Percentiles rank a stretch among this genome's conserved stretches.
These are phyloP conservation scores for Fusarium buharicum DNA, from an alignment of 2,329 filamentous ascomycete genomes.

Conservation along the genomic window DNA sequence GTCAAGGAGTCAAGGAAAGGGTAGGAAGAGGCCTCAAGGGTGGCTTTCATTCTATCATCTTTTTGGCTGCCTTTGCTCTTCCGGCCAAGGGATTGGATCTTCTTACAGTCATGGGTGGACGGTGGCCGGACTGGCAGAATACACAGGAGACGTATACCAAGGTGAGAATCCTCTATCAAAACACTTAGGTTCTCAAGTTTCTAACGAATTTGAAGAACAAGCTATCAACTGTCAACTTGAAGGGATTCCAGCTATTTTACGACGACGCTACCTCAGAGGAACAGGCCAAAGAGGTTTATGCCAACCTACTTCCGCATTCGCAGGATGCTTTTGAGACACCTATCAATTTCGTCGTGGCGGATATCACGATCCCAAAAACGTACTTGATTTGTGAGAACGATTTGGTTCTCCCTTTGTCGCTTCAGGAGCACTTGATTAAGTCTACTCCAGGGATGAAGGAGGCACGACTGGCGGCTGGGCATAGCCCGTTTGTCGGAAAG, in stretches of 20 bases:
- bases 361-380: constrained; percentile 9
- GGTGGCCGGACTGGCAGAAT: constrained; percentile 3
- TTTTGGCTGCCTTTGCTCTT: constrained; percentile 1
- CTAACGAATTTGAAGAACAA: constrained; percentile 4
- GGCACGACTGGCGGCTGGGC: constrained; percentile 4
- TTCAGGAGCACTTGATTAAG: constrained; percentile 3
- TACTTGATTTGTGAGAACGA: constrained; percentile 9
- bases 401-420: neutral
- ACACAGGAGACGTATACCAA: constrained; percentile 3
- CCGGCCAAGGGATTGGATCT: constrained; percentile 7
- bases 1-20: constrained; percentile 1
- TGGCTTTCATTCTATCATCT: constrained; percentile 6
- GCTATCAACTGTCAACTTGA: neutral
- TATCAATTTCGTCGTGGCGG: constrained; percentile 2
- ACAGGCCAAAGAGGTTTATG: neutral
- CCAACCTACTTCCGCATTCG: neutral
- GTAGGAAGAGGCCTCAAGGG: neutral
- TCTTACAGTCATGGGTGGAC: neutral
- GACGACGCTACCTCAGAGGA: neutral
- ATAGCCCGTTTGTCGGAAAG: constrained; percentile 7
- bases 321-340: constrained; percentile 3
- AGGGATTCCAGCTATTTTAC: neutral
- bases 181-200: accelerated
- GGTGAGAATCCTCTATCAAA: neutral
- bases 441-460: neutral